Evolutionary conservation across 129 eudicot genomes (phyloP).

Genomic region (Centaurea solstitialis): DNA sequence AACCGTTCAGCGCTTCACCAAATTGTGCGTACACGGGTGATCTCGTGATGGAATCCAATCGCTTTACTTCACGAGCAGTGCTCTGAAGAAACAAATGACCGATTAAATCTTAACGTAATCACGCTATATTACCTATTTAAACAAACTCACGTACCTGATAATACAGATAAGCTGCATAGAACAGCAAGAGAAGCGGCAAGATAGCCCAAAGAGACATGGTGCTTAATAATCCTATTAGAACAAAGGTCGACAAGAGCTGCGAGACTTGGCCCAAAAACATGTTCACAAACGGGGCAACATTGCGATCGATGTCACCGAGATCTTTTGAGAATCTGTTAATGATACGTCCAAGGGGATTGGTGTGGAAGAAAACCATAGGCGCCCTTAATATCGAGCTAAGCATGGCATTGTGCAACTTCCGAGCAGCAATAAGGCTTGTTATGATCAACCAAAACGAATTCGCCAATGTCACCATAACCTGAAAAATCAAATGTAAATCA

Average conservation of each 20-base stretch:
- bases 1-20: constrained; percentile 91
- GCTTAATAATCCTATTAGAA: constrained; percentile 87
- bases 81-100: constrained; percentile 49
- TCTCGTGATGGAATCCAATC: constrained; percentile 79
- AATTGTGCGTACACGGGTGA: constrained; percentile 99
- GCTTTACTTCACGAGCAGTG: constrained; percentile 96
- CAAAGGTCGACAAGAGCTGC: constrained; percentile 85
- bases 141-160: constrained; percentile 65
- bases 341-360: constrained; percentile 91
- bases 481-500: constrained; percentile 23
- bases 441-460: constrained; percentile 92
- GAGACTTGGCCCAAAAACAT: constrained; percentile 76
- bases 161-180: constrained; percentile 89
- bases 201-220: constrained; percentile 93
- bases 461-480: constrained; percentile 82
- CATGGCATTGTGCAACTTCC: constrained; percentile 81
- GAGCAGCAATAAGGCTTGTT: constrained; percentile 88
- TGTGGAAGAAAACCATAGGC: constrained; percentile 97
- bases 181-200: constrained; percentile 85
- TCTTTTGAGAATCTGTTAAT: constrained; percentile 92
- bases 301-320: constrained; percentile 92
- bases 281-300: constrained; percentile 67
- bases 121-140: neutral
- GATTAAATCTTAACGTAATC: neutral
- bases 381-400: constrained; percentile 75